Base-by-base conservation (phyloP, 1,284 basidiomycete genomes). In the Xerocomus amazonicus region DNA sequence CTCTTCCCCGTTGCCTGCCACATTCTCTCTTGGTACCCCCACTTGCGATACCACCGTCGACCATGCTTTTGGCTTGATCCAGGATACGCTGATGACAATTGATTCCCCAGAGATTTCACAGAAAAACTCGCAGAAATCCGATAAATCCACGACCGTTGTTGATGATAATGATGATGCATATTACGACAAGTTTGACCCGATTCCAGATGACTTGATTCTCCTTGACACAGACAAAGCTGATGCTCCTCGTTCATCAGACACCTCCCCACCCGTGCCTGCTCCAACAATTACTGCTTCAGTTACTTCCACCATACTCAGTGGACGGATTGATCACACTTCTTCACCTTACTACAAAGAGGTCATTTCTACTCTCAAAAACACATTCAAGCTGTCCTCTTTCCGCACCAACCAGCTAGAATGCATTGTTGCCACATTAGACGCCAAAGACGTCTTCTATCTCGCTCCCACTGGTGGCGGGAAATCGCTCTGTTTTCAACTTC, bases 381-480 rank as follows among this genome's bases (percentile, higher is more conserved):
- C 81, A 1, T 98, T 98, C 69, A 72, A 74, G 8, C 73, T 98
- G 3, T 61, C 76, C 0, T 61, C 64, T 0, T 98, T 98, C 68
- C 83, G 95, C 13, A 71, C 70, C 5, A 91, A 97, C 65, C 97
- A 98, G 67, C 78, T 92, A 34, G 87, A 92, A 61, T 93, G 91
- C 0, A 91, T 98, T 59, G 80, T 84, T 44, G 87, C 86, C 3
- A 86, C 90, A 0, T 74, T 99, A 66, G 73, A 76, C 1, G 93
- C 89, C 3, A 79, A 77, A 43, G 95, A 99, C 62, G 92, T 94
- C 12, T 94, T 98, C 58, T 91, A 97, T 16, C 78, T 99, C 6
- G 96, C 98, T 84, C 96, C 97, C 0, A 99, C 96, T 0, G 96
- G 96, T 27, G 96, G 95, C 6, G 96, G 95, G 1, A 98, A 98